phyloP scores from a whole-genome alignment of 495 filamentous ascomycete species.

The Aspergillus cavernicola region DNA sequence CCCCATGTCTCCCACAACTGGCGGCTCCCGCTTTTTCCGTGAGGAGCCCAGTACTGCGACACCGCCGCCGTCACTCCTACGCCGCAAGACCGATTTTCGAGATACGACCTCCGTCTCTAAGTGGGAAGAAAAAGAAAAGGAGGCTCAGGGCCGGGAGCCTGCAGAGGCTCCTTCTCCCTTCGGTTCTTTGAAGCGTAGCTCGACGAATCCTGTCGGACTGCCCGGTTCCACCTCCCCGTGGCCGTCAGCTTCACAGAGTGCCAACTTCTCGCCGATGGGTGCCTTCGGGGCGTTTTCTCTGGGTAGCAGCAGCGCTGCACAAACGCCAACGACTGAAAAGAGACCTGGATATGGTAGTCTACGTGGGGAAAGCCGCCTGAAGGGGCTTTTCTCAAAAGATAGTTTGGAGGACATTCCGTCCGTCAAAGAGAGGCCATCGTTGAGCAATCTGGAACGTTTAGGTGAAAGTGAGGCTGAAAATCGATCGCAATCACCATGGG shows the following conservation, averaged over 20 bases:
- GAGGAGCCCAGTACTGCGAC: slow-evolving; percentile 58
- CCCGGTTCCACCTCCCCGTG: slow-evolving; percentile 64
- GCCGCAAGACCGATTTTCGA: slow-evolving; percentile 69
- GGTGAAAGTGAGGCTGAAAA: slow-evolving; percentile 46
- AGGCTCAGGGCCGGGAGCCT: slow-evolving; percentile 33
- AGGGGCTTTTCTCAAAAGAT: slow-evolving; percentile 76
- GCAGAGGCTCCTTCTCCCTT: slow-evolving; percentile 52
- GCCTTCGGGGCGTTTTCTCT: slow-evolving; percentile 85
- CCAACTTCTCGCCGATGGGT: slow-evolving; percentile 67
- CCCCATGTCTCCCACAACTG: slow-evolving; percentile 53
- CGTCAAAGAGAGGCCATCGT: slow-evolving; percentile 52
- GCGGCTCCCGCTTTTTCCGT: slow-evolving; percentile 51
- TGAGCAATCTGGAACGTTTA: slow-evolving; percentile 51
- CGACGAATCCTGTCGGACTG: slow-evolving; percentile 58
- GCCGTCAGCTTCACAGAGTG: slow-evolving; percentile 54
- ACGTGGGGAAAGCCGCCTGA: slow-evolving; percentile 77
- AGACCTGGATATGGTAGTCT: slow-evolving; percentile 61
- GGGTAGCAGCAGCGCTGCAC: slow-evolving; percentile 37
- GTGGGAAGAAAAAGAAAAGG: slow-evolving; percentile 43
- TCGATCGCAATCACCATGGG: slow-evolving; percentile 51
- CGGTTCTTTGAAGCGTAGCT: slow-evolving; percentile 63
- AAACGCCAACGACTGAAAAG: slow-evolving; percentile 61
- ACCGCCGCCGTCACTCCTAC: slow-evolving; percentile 62
- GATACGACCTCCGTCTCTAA: slow-evolving; percentile 39
- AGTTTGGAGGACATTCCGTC: slow-evolving; percentile 60